Evolutionary conservation across 805 yeast genomes (phyloP).

Genomic region (Ogataea pilisensis): DNA sequence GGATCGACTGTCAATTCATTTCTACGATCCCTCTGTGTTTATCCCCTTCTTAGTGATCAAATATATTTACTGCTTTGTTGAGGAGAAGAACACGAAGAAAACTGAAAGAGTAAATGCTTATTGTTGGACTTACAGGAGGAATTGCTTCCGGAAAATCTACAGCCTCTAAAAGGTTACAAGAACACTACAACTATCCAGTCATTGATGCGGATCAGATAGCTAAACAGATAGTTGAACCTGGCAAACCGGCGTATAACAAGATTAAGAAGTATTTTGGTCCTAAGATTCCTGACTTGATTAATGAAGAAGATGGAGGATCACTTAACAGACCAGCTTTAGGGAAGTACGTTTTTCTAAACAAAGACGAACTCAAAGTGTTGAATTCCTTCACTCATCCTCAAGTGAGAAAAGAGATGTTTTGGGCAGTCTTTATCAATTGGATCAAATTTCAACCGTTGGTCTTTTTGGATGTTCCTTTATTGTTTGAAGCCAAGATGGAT

Average conservation of each 20-base stretch:
- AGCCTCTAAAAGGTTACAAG: constrained; percentile 57
- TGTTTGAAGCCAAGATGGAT: constrained; percentile 78
- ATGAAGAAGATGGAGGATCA: constrained; percentile 36
- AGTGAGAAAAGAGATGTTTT: constrained; percentile 62
- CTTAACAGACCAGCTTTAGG: constrained; percentile 78
- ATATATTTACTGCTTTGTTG: too few species aligned
- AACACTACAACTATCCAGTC: constrained; percentile 50
- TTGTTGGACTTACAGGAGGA: constrained; percentile 96
- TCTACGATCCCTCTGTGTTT: too few species aligned
- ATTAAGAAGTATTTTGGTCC: constrained; percentile 59
- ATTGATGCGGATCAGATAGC: constrained; percentile 94
- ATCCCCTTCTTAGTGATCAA: too few species aligned
- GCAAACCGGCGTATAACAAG: constrained; percentile 60
- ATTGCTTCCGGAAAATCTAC: constrained; percentile 97
- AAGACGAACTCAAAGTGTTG: constrained; percentile 50
- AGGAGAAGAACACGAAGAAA: not conserved
- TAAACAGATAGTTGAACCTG: constrained; percentile 79
- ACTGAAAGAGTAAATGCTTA: constrained; percentile 50
- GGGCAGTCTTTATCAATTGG: constrained; percentile 55
- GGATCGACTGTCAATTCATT: too few species aligned
- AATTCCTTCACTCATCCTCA: constrained; percentile 88
- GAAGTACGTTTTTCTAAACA: constrained; percentile 67
- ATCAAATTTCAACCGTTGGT: constrained; percentile 55
- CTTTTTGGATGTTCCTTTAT: constrained; percentile 82
- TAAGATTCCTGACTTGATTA: constrained; percentile 47